Conservation (phyloP, 164 flowering plant species). For the Akebia trifoliata region DNA sequence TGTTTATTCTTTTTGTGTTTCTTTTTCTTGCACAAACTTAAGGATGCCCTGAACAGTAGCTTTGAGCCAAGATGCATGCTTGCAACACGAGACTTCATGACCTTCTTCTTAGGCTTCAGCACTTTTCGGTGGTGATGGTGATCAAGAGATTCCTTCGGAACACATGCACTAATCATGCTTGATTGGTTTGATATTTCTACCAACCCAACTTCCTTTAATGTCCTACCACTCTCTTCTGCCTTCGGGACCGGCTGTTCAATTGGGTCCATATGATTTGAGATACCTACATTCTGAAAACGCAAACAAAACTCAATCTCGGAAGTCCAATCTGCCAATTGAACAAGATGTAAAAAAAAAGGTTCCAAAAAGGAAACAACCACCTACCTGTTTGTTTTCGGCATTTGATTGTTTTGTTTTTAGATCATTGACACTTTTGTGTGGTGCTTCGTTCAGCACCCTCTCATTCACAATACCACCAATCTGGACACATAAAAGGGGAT, state of each 20-base stretch:
- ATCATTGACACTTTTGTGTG: conserved; percentile 5
- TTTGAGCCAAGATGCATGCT: conserved; percentile 34
- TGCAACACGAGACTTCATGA: conserved; percentile 23
- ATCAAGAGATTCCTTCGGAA: conserved; percentile 11
- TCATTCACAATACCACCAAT: conserved; percentile 14
- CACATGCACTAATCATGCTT: conserved; percentile 10
- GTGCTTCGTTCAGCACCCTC: conserved; percentile 7
- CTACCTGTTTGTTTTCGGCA: conserved; percentile 23
- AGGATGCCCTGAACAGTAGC: conserved; percentile 33
- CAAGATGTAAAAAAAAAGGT: background rate
- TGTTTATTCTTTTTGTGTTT: conserved; percentile 32
- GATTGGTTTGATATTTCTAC: conserved; percentile 15
- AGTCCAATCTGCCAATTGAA: background rate
- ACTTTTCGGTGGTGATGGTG: conserved; percentile 2
- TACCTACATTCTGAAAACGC: conserved; percentile 22
- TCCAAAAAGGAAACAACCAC: background rate
- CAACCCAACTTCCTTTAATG: background rate
- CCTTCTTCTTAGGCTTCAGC: conserved; percentile 35
- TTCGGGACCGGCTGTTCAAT: conserved; percentile 10
- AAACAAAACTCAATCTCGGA: conserved; percentile 3
- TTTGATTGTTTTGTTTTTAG: conserved; percentile 7
- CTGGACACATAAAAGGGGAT: conserved; percentile 13
- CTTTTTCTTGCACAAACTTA: conserved; percentile 45
- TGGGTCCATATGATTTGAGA: conserved; percentile 3
- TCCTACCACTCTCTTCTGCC: conserved; percentile 5